Percentiles rank a stretch among this genome's conserved stretches.
Conservation (phyloP, 495 filamentous ascomycete genomes). For the Cenococcum geophilum region DNA sequence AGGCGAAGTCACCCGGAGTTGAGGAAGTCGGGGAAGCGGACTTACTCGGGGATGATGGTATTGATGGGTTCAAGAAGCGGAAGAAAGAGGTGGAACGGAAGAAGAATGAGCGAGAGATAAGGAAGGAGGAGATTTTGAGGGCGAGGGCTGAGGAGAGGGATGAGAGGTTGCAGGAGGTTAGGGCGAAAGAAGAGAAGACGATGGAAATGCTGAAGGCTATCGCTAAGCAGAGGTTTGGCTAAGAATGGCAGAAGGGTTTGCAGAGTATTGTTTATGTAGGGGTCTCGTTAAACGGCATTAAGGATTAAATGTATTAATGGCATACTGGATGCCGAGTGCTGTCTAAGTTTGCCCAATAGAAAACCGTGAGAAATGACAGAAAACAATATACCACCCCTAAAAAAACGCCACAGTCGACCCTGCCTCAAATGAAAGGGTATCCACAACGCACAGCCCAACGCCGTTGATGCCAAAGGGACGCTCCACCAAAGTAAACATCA, state of each 20-base stretch:
- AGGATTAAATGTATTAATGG: too few relatives aligned
- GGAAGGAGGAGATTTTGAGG: conserved; percentile 58
- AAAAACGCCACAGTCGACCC: too few relatives aligned
- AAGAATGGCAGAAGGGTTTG: neutral
- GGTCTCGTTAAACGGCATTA: too few relatives aligned
- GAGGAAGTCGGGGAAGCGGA: conserved; percentile 55
- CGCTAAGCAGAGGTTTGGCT: conserved; percentile 54
- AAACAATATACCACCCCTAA: neutral
- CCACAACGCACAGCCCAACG: neutral
- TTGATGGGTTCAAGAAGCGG: conserved; percentile 52
- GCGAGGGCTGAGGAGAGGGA: conserved; percentile 58
- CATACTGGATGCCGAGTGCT: too few relatives aligned
- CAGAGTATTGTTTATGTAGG: too few relatives aligned
- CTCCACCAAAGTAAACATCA: neutral
- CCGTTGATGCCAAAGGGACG: neutral
- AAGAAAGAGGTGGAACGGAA: conserved; percentile 50
- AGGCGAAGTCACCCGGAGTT: conserved; percentile 50
- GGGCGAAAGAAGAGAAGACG: conserved; percentile 58
- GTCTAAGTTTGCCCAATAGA: too few relatives aligned
- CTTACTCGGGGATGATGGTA: conserved; percentile 55
- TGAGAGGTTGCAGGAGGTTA: conserved; percentile 51
- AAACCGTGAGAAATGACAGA: neutral
- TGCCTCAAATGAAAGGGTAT: too few relatives aligned
- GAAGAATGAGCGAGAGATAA: conserved; percentile 59
- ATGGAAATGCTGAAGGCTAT: conserved; percentile 59